A percentile compares a stretch with the other conserved stretches of the same genome.
phyloP scores from a whole-genome alignment of 345 rosid genomes.

The Abelmoschus esculentus region DNA sequence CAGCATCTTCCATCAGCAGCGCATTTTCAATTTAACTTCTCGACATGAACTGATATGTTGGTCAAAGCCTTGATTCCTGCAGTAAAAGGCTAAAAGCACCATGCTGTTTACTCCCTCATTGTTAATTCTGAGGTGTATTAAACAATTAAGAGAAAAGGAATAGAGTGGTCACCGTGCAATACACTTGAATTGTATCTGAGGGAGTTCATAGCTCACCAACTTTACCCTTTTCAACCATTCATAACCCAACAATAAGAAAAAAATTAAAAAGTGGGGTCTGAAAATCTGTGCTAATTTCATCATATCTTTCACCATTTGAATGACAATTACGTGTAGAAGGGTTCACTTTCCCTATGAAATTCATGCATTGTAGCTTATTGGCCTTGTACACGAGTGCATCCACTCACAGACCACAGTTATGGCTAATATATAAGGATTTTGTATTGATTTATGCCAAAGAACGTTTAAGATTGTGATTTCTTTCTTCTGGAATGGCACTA shows the following conservation, averaged over 20 bases:
- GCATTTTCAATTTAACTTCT: neutral
- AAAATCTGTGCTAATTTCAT: conserved; percentile 44
- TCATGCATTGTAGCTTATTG: conserved; percentile 13
- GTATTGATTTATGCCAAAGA: neutral
- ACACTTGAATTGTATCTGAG: conserved; percentile 32
- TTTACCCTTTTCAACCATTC: conserved; percentile 20
- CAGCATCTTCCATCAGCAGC: conserved; percentile 5
- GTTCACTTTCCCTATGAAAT: conserved; percentile 15
- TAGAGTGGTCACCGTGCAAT: conserved; percentile 3
- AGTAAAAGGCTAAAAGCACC: neutral
- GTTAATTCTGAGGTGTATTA: conserved; percentile 10
- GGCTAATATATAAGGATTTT: neutral
- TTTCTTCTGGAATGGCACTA: conserved; percentile 21
- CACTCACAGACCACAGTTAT: conserved; percentile 5
- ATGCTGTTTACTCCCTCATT: conserved; percentile 6
- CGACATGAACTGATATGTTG: neutral
- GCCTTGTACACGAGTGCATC: neutral
- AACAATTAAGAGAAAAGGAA: conserved; percentile 6
- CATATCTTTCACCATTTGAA: conserved; percentile 45
- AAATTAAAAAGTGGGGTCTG: conserved; percentile 25
- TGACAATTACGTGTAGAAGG: conserved; percentile 22
- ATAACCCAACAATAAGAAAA: conserved; percentile 19
- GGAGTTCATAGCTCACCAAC: conserved; percentile 19
- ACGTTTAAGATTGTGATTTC: conserved; percentile 7
- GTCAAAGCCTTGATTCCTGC: neutral